Base-by-base conservation (phyloP, 257 asterid species). In the Asclepias syriaca region DNA sequence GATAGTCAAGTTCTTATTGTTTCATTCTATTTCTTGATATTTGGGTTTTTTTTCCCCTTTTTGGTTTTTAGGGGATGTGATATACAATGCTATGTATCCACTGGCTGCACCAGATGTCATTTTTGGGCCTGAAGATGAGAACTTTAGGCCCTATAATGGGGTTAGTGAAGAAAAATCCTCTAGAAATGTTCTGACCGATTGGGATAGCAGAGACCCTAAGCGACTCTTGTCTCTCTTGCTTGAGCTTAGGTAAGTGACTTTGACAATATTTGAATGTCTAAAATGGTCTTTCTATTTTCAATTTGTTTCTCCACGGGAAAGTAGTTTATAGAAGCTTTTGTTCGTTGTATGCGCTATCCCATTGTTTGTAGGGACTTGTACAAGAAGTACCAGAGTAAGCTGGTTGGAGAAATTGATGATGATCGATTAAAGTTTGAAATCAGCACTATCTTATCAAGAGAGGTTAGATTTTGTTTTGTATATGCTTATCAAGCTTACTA, bases 391-490 rank as follows among this genome's bases (percentile, higher is more conserved):
- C 99, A 94, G 60, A 85, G 81, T 78, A 88, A 74, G 73, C 86
- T 91, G 51, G 93, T 91, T 32, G 96, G 77, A 67, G 88, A 84
- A 85, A 85, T 91, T 72, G 93, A 85, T 68, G 99, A 94, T 76
- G 93, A 85, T 7, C 86, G 99, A 54, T 76, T 94, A 85, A 91
- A 89, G 82, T 94, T 94, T 55, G 99, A 94, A 79, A 82, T 88
- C 77, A 86, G 90, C 81, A 94, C 99, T 18, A 91, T 94, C 89
- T 77, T 85, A 57, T 70, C 96, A 39, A 89, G 99, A 77, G 97
- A 92, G 97, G 99, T 94, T 70, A 80, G 89, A 60, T 70, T 59
- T 34, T 34, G 39, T 34, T 50, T 13, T 50, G 18, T 12, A 50
- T 50, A 18, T 34, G 39, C 5, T 34, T 34, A 14, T 16, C 19